A percentile compares a stretch with the other conserved stretches of the same genome.
These are phyloP conservation scores for Phaeosphaeriaceae sp. DNA, from an alignment of 2,329 filamentous ascomycete species.

Conservation along the genomic window DNA sequence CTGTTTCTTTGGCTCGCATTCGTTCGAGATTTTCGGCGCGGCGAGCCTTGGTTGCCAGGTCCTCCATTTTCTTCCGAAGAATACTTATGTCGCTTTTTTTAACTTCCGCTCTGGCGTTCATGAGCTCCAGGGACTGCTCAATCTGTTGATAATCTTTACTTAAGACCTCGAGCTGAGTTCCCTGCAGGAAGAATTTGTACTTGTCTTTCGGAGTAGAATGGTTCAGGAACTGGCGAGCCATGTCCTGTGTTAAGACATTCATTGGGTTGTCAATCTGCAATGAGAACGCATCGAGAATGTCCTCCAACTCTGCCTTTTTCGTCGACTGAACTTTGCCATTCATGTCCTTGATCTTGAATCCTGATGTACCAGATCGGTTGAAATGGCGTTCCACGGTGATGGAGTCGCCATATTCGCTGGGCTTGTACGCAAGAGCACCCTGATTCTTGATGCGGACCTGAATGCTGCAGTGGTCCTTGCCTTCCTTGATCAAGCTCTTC, in stretches of 20 bases:
- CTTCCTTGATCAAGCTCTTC: conserved; percentile 90
- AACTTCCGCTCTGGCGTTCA: conserved; percentile 67
- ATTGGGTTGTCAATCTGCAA: conserved; percentile 96
- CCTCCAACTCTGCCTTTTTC: conserved; percentile 86
- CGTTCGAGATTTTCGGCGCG: conserved; percentile 70
- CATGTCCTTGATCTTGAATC: conserved; percentile 85
- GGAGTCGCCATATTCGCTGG: conserved; percentile 79
- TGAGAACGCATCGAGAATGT: conserved; percentile 91
- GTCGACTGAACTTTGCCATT: conserved; percentile 75
- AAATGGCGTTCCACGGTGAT: conserved; percentile 95
- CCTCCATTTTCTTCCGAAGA: conserved; percentile 65
- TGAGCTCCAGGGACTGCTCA: conserved; percentile 77
- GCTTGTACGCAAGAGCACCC: conserved; percentile 83
- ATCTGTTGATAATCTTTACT: conserved; percentile 90
- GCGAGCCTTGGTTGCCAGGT: conserved; percentile 70
- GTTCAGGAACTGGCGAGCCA: conserved; percentile 91
- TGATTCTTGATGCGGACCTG: conserved; percentile 90
- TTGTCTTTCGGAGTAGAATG: conserved; percentile 82
- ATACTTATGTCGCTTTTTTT: conserved; percentile 69
- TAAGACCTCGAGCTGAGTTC: conserved; percentile 90
- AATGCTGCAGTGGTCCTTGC: conserved; percentile 73
- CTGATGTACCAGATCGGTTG: conserved; percentile 73
- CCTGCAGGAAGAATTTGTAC: conserved; percentile 95
- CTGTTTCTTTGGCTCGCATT: conserved; percentile 66
- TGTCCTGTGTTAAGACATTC: conserved; percentile 94